Conservation (phyloP, 164 flowering plant genomes). For the Platanus orientalis region DNA sequence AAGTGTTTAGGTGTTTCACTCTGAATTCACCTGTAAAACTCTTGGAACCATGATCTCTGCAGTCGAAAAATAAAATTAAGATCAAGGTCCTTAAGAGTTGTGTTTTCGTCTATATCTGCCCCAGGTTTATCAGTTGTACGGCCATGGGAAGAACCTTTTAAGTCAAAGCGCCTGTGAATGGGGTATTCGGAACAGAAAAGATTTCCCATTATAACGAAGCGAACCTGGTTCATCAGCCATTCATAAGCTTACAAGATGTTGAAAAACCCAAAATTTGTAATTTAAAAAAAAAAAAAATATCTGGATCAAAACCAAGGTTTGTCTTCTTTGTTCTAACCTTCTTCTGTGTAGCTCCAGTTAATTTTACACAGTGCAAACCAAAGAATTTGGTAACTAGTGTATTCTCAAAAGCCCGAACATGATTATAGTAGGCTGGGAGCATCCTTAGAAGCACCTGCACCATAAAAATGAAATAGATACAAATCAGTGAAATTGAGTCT, state of each 20-base stretch:
- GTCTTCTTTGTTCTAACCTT: constrained; percentile 37
- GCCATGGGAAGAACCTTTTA: constrained; percentile 68
- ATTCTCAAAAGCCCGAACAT: constrained; percentile 75
- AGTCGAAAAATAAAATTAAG: constrained; percentile 49
- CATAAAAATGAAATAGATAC: not conserved
- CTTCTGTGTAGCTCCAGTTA: constrained; percentile 71
- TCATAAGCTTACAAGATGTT: not conserved
- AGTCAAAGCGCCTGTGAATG: constrained; percentile 53
- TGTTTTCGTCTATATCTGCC: constrained; percentile 47
- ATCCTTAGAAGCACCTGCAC: constrained; percentile 72
- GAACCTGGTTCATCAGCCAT: constrained; percentile 38
- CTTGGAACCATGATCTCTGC: constrained; percentile 52
- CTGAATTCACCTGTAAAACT: constrained; percentile 35
- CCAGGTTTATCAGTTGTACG: constrained; percentile 50
- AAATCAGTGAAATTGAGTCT: not conserved
- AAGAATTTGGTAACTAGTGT: constrained; percentile 80
- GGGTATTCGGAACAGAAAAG: constrained; percentile 48
- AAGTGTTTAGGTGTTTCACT: not conserved
- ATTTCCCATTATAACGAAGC: constrained; percentile 67
- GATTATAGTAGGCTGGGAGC: constrained; percentile 88
- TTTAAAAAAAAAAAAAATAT: not conserved
- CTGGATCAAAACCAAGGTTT: not conserved
- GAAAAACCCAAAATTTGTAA: not conserved
- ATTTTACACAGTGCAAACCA: constrained; percentile 87
- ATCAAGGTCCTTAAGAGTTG: constrained; percentile 70